Percentiles rank a stretch among this genome's conserved stretches.
phyloP scores from a whole-genome alignment of 176 grass and related monocot genomes.

The Oryza nivara region DNA sequence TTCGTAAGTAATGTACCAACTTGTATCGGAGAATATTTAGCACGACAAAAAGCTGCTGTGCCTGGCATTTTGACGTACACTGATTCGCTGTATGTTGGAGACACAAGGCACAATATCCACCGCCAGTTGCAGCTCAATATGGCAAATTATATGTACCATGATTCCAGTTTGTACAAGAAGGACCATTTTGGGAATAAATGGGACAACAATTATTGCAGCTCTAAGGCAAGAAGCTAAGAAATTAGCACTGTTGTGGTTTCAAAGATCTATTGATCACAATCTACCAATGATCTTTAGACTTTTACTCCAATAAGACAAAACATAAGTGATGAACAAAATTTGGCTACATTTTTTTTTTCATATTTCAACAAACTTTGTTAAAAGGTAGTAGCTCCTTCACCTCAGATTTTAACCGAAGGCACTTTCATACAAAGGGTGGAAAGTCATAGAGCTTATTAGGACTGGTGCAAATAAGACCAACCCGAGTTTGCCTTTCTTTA shows the following conservation, averaged over 20 bases:
- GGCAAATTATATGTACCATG: conserved; percentile 33
- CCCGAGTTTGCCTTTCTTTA: background rate
- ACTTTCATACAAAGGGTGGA: background rate
- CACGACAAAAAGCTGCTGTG: background rate
- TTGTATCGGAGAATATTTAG: conserved; percentile 35
- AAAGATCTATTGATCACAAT: background rate
- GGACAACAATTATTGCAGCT: conserved; percentile 8
- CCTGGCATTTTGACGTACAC: conserved; percentile 22
- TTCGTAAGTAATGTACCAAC: background rate
- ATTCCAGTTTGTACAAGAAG: conserved; percentile 29
- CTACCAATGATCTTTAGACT: too few relatives aligned
- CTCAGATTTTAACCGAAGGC: background rate
- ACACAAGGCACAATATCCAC: conserved; percentile 36
- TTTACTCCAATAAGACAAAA: background rate
- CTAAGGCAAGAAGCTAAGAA: background rate
- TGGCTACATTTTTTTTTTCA: background rate
- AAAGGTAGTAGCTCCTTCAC: background rate
- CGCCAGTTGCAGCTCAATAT: conserved; percentile 20
- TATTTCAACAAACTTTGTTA: background rate
- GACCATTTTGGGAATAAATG: background rate
- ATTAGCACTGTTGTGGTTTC: conserved; percentile 1
- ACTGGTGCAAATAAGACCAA: conserved; percentile 13
- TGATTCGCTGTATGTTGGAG: conserved; percentile 16
- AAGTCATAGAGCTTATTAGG: background rate
- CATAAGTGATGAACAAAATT: background rate